These are phyloP conservation scores for Candida vaughaniae DNA, from an alignment of 805 yeast genomes.

Conservation along the genomic window DNA sequence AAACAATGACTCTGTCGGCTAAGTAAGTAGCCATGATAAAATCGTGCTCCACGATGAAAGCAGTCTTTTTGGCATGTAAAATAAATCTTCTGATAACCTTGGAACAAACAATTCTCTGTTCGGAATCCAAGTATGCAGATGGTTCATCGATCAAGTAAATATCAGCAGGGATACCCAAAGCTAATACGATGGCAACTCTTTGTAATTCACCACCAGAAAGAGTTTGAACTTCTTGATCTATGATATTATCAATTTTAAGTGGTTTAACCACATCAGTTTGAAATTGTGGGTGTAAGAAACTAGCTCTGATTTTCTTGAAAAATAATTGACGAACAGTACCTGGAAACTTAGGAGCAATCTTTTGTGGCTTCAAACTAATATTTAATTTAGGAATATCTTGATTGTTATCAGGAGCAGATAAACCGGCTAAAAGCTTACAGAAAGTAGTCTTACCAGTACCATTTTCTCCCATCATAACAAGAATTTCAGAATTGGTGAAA, in stretches of 20 bases:
- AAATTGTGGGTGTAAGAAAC: conserved; percentile 94
- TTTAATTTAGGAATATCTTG: conserved; percentile 80
- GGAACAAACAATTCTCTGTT: conserved; percentile 98
- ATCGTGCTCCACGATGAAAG: conserved; percentile 99
- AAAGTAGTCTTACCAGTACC: conserved; percentile 99
- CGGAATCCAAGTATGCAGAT: conserved; percentile 97
- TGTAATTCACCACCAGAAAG: conserved; percentile 99
- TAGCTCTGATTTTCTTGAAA: conserved; percentile 92
- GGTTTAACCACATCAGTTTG: conserved; percentile 98
- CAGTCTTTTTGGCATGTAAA: conserved; percentile 95
- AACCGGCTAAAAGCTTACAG: conserved; percentile 94
- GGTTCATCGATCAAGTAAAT: conserved; percentile 98
- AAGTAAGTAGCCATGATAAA: conserved; percentile 99
- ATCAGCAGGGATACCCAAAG: conserved; percentile 94
- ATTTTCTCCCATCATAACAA: conserved; percentile 99
- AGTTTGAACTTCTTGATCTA: conserved; percentile 97
- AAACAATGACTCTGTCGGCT: conserved; percentile 98
- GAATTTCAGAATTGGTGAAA: conserved; percentile 92
- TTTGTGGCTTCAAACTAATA: conserved; percentile 98
- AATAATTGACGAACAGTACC: conserved; percentile 98
- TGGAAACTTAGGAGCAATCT: conserved; percentile 96
- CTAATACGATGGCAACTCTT: conserved; percentile 95
- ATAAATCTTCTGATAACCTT: conserved; percentile 97
- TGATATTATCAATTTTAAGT: conserved; percentile 84
- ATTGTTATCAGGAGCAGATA: conserved; percentile 81